These are phyloP conservation scores for Suillus brevipes DNA, from an alignment of 768 basidiomycete species.

Conservation along the genomic window DNA sequence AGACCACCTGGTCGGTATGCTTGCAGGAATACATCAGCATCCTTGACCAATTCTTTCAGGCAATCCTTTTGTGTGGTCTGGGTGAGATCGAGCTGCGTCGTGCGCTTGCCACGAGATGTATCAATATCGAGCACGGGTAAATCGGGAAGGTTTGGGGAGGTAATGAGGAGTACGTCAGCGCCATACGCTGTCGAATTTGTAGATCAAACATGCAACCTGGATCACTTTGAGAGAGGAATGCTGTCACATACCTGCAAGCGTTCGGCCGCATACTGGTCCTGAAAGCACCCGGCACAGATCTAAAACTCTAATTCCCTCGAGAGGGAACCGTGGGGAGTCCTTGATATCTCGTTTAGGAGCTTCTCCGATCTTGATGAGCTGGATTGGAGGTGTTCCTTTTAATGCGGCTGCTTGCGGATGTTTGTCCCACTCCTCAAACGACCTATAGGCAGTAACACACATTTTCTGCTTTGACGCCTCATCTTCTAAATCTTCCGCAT, in stretches of 20 bases:
- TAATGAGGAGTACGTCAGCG: slow-evolving; percentile 56
- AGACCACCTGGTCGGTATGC: slow-evolving; percentile 57
- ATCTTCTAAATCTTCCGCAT: slow-evolving; percentile 48
- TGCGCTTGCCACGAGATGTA: slow-evolving; percentile 63
- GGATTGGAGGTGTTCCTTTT: slow-evolving; percentile 41
- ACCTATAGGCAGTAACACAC: slow-evolving; percentile 52
- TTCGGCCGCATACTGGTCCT: slow-evolving; percentile 55
- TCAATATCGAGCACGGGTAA: slow-evolving; percentile 54
- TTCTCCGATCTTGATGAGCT: slow-evolving; percentile 47
- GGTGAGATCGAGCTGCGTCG: slow-evolving; percentile 57
- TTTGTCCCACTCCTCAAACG: slow-evolving; percentile 49
- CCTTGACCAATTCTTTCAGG: slow-evolving; percentile 38
- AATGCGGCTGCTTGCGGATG: slow-evolving; percentile 49
- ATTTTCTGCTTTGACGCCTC: slow-evolving; percentile 44
- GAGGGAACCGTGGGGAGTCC: slow-evolving; percentile 28
- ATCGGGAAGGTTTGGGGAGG: slow-evolving; percentile 53
- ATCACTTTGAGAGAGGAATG: neutral
- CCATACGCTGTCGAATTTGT: slow-evolving; percentile 44
- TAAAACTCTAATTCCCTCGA: slow-evolving; percentile 53
- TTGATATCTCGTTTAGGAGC: slow-evolving; percentile 38
- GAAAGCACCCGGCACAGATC: slow-evolving; percentile 62
- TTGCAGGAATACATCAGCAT: slow-evolving; percentile 61
- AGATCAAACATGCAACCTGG: neutral
- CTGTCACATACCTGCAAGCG: slow-evolving; percentile 48
- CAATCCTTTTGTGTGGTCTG: slow-evolving; percentile 28